These are phyloP conservation scores for Erythrophleum ivorense DNA, from an alignment of 331 rosid species.

Conservation along the genomic window DNA sequence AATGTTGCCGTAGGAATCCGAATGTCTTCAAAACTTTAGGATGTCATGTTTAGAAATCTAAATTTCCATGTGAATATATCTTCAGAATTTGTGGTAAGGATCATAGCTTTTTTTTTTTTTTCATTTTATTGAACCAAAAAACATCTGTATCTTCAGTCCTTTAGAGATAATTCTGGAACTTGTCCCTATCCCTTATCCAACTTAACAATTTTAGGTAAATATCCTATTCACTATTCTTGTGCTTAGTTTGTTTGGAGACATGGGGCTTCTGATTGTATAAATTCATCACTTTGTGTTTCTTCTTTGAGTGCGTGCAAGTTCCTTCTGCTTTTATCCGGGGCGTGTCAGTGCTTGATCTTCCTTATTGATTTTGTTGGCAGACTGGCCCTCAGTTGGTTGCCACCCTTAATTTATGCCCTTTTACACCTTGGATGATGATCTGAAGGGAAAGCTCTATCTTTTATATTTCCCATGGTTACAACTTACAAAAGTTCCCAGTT, in stretches of 20 bases:
- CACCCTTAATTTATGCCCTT: not conserved
- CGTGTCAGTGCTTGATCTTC: no score
- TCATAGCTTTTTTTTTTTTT: not conserved
- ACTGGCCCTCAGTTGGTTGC: not conserved
- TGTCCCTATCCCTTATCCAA: not conserved
- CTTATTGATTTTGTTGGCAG: not conserved
- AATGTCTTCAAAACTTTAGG: not conserved
- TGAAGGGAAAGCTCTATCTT: not conserved
- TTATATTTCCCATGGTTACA: not conserved
- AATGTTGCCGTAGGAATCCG: not conserved
- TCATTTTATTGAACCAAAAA: not conserved
- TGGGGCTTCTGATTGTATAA: not conserved
- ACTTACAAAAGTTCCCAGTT: not conserved
- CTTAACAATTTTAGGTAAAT: not conserved
- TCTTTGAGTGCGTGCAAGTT: not conserved
- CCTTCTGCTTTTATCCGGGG: not conserved
- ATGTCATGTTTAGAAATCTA: not conserved
- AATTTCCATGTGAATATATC: not conserved
- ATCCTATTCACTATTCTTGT: not conserved
- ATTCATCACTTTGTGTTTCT: not conserved
- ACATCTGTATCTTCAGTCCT: not conserved
- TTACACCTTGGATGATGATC: not conserved
- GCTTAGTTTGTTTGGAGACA: not conserved
- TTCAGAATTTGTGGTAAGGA: not conserved
- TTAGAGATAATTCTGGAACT: not conserved